A percentile compares a stretch with the other conserved stretches of the same genome.
These are phyloP conservation scores for Chrysoporthe austroafricana DNA, from an alignment of 2,329 filamentous ascomycete genomes.

Conservation along the genomic window DNA sequence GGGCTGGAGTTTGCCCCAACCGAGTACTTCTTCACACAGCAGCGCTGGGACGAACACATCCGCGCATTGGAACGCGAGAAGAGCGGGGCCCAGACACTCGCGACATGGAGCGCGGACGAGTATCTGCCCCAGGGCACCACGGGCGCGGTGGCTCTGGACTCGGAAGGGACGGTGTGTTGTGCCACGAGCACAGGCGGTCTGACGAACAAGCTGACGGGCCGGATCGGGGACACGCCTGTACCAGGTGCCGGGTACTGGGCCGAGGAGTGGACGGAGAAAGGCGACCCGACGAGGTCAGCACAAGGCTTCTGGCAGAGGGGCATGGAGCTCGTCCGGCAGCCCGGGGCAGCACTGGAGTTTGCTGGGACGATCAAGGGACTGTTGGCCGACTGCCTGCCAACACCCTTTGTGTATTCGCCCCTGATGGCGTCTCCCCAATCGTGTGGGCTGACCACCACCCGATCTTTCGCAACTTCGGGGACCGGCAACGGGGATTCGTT, in stretches of 20 bases:
- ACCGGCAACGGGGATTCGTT: conserved; percentile 92
- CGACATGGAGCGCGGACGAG: conserved; percentile 62
- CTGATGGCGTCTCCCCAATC: conserved; percentile 9
- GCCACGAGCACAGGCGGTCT: conserved; percentile 74
- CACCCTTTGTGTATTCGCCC: conserved; percentile 47
- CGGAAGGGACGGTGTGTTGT: conserved; percentile 72
- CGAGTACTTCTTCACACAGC: conserved; percentile 78
- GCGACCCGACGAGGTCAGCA: conserved; percentile 36
- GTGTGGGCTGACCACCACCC: conserved; percentile 40
- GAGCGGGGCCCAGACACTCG: conserved; percentile 39
- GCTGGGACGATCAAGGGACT: conserved; percentile 50
- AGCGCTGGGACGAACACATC: conserved; percentile 71
- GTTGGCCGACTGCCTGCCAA: conserved; percentile 64
- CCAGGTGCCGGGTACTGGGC: conserved; percentile 89
- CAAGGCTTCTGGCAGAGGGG: conserved; percentile 26
- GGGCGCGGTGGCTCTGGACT: conserved; percentile 80
- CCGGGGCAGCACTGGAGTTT: conserved; percentile 43
- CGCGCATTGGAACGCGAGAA: conserved; percentile 54
- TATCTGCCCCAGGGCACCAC: conserved; percentile 84
- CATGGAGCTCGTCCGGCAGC: conserved; percentile 9
- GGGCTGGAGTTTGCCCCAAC: conserved; percentile 71
- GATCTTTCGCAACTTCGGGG: conserved; percentile 66
- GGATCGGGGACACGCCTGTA: conserved; percentile 85
- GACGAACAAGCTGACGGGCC: conserved; percentile 85
- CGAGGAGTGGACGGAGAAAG: conserved; percentile 72